Evolutionary conservation across 371 early-diverging fungal genomes (phyloP).

Genomic region (Mucor piriformis): DNA sequence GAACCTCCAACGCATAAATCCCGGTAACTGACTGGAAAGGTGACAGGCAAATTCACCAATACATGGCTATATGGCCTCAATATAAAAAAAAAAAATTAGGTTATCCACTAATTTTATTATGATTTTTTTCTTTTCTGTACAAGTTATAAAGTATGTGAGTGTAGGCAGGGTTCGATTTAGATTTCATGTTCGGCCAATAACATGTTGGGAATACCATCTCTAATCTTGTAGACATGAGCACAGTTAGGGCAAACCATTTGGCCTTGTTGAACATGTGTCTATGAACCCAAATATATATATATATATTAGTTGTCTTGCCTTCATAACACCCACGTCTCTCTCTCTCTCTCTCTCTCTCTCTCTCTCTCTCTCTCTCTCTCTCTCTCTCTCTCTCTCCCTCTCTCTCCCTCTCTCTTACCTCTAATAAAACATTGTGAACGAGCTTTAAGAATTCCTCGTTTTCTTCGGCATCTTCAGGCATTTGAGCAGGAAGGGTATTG

Average conservation of each 20-base stretch:
- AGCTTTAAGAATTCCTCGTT: constrained; percentile 76
- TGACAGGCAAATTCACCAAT: too few relatives aligned
- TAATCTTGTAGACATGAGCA: constrained; percentile 87
- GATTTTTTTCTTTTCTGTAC: background rate
- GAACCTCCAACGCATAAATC: too few relatives aligned
- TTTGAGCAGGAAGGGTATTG: constrained; percentile 63
- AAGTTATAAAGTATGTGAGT: too few relatives aligned
- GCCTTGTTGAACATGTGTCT: constrained; percentile 84
- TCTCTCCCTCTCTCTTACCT: constrained; percentile 73
- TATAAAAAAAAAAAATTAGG: too few relatives aligned
- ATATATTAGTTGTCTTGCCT: too few relatives aligned
- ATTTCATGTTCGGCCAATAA: constrained; percentile 93
- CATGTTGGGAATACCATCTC: constrained; percentile 97
- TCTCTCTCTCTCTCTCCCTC: too few relatives aligned
- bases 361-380: background rate
- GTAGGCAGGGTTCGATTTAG: too few relatives aligned
- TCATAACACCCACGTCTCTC: too few relatives aligned
- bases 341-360: background rate
- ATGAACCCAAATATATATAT: background rate
- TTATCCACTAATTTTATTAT: too few relatives aligned
- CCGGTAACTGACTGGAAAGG: too few relatives aligned
- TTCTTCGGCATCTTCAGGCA: constrained; percentile 73
- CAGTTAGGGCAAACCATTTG: constrained; percentile 92
- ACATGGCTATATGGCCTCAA: too few relatives aligned
- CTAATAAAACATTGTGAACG: constrained; percentile 80